Base-by-base conservation (phyloP, 805 yeast genomes). In the Wickerhamiella domercqiae region DNA sequence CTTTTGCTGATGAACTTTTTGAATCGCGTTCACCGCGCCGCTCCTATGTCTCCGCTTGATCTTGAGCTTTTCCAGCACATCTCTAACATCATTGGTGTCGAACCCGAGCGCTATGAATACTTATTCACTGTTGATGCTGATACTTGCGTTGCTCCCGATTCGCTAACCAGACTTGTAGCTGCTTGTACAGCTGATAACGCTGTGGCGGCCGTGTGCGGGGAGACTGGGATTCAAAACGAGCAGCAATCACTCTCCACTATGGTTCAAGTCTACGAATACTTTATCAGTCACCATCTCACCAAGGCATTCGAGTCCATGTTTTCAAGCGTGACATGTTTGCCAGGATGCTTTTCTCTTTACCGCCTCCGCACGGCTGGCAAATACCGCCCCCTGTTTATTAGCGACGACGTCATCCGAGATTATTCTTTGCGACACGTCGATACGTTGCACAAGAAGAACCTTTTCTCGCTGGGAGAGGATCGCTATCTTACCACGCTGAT, bases 51-150 rank as follows among this genome's bases (percentile, higher is more conserved):
- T 18, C 70, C 71, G 14, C 61, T 72, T 35, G 77, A 72, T 45
- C 64, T 64, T 28, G 74, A 70, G 47, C 44, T 72, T 32, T 66
- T 72, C 50, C 67, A 63, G 39, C 68, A 62, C 42, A 64, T 72
- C 34, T 71, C 71, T 63, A 63, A 70, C 46, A 59, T 71, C 21
- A 69, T 75, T 21, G 78, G 78, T 6, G 61, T 72, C 18, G 74
- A 71, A 63, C 67, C 76, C 1, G 78, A 73, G 47, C 57, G 68
- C 29, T 72, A 71, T 48, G 78, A 72, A 48, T 62, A 64, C 39
- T 52, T 69, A 14, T 52, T 72, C 43, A 70, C 71, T 66, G 73
- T 72, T 13, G 78, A 72, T 54, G 78, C 78, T n/a, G 78, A 72
- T 52, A 71, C 78, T 2, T 60, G 59, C 45, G 73, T 71, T 6